phyloP scores from a whole-genome alignment of 805 yeast species.

The Martiniozyma abietophila region DNA sequence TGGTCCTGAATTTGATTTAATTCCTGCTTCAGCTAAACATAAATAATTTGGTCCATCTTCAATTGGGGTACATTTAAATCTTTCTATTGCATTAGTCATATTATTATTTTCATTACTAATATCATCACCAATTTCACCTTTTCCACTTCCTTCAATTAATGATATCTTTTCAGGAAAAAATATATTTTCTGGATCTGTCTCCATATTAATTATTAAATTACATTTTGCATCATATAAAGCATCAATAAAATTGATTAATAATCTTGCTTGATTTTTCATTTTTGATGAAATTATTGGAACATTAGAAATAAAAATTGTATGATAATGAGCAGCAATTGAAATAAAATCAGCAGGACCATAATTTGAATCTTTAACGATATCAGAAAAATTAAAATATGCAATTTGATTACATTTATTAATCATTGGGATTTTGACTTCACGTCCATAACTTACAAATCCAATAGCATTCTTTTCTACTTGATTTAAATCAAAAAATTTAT shows the following conservation, averaged over 20 bases:
- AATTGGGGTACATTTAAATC: slow-evolving; percentile 13
- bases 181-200: slow-evolving; percentile 38
- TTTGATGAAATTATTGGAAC: slow-evolving; percentile 50
- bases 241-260: slow-evolving; percentile 58
- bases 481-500: slow-evolving; percentile 9
- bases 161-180: slow-evolving; percentile 62
- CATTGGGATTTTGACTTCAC: slow-evolving; percentile 37
- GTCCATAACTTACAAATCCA: slow-evolving; percentile 44
- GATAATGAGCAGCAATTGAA: slow-evolving; percentile 51
- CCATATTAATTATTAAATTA: slow-evolving; percentile 44
- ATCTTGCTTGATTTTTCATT: slow-evolving; percentile 58
- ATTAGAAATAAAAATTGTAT: slow-evolving; percentile 47
- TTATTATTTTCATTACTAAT: slow-evolving; percentile 5
- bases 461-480: slow-evolving; percentile 11
- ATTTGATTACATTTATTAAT: slow-evolving; percentile 32
- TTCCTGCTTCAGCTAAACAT: slow-evolving; percentile 7
- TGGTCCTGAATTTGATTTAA: slow-evolving; percentile 27
- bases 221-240: slow-evolving; percentile 63
- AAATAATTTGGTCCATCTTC: slow-evolving; percentile 10
- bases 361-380: slow-evolving; percentile 43
- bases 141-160: no score
- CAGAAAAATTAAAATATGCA: slow-evolving; percentile 36
- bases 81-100: slow-evolving; percentile 2
- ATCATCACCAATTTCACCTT: no score
- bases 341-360: slow-evolving; percentile 64